Base-by-base conservation (phyloP, 139 green algal species). In the Picochlorum sp. region DNA sequence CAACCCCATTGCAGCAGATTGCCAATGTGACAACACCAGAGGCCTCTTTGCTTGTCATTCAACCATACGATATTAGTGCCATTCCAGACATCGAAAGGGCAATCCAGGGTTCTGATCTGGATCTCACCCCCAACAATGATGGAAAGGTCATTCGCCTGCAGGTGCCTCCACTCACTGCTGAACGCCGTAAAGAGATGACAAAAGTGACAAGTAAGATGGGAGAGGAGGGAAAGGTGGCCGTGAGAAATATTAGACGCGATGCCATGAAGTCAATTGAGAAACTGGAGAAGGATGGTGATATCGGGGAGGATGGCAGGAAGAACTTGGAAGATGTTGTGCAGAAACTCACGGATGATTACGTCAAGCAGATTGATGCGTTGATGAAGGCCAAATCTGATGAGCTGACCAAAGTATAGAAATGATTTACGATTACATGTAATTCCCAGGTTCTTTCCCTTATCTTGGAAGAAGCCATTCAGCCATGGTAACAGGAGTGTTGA, bases 61-160 rank as follows among this genome's bases (percentile, higher is more conserved):
- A 74, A 56, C 93, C 93, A 6, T 98, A 94, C 66, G 93, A 98
- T 84, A 91, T 83, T 68, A 62, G 45, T 26, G 66, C 69, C 45
- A 78, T 97, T n/a, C 72, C 77, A 23, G 75, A 74, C 49, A 91
- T 95, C 38, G 85, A 95, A 64, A 79, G 76, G 45, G 83, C 81
- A 15, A 85, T 92, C 52, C 80, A 87, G 69, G 18, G 80, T 49
- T 82, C 73, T 3, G 94, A 98, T 75, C 61, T 99, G 4, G 92
- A 87, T 38, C 77, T 98, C 28, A 97, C 86, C 23, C 94, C 94
- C 50, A 90, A 72, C 73, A 98, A 95, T 71, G 94, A 99, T 62
- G 94, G 94, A 38, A 87, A 90, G 44, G 68, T 91, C 14, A 96
- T 99, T 64, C 80, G 94, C 6, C 79, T 98, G 54, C 80, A 79